Base-by-base conservation (phyloP, 352 stramenopile genomes). In the Globisporangium nodosum region DNA sequence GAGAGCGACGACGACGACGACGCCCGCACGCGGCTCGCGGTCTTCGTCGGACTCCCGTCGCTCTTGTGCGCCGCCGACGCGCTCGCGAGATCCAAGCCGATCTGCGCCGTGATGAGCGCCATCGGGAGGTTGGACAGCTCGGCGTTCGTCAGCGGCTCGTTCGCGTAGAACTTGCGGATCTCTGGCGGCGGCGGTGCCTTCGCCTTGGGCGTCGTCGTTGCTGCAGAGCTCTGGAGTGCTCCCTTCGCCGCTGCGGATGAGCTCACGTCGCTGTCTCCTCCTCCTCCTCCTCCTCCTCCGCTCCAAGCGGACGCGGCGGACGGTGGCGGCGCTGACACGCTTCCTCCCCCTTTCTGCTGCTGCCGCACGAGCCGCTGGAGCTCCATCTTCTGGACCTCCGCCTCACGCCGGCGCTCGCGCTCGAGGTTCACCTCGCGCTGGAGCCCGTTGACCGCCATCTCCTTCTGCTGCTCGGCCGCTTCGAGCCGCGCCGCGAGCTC, bases 81-180 rank as follows among this genome's bases (percentile, higher is more conserved):
- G 11, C 27, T 46, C 1, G 65, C 57, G 37, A 88, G 68, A 24
- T 91, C 78, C 20, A 89, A 70, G 16, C 77, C 81, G 15, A 91
- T 78, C 39, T 91, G 81, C 13, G 81, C 81, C 27, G 86, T 87
- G 62, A 91, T 87, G 12, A 87, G 56, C 6, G 78, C 77, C 61
- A 91, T 82, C 7, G 81, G 78, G 8, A 91, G 66, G 55, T 67
- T 88, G 7, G 81, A 80, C 13, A 91, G 65, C 54, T 88, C 78
- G 0, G 74, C 65, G n/a, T 81, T 85, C 3, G 73, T 81, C 42
- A 87, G 74, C 2, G 75, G 73, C 52, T 86, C 76, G 52, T 88
- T 86, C 1, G 77, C 69, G 56, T 87, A 89, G 52, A 89, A 89
- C 54, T 89, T 89, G 52, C 69, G 73, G 54, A 69, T 71, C 31